Conservation (phyloP, 441 rosid species). For the Rhodomyrtus psidioides region DNA sequence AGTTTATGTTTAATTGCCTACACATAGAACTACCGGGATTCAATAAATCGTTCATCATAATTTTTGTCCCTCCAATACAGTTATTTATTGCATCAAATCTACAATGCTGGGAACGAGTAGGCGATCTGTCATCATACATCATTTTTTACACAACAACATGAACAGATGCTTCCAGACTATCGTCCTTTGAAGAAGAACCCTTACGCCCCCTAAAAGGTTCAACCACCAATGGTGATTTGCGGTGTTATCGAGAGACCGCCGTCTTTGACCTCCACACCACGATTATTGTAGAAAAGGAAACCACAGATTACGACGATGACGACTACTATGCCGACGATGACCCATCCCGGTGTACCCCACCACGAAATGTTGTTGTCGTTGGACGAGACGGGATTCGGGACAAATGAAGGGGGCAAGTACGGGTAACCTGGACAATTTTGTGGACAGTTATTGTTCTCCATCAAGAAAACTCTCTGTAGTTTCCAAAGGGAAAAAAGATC, state of each 20-base stretch:
- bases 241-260: background rate
- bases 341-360: background rate
- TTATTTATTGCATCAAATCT: background rate
- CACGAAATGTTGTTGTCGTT: background rate
- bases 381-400: background rate
- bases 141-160: background rate
- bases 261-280: background rate
- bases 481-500: too few species aligned
- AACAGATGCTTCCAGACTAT: background rate
- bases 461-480: background rate
- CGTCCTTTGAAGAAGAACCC: background rate
- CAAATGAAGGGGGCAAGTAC: background rate
- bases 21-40: background rate
- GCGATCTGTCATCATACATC: background rate
- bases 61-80: background rate
- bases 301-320: background rate
- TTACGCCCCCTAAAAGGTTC: too few species aligned
- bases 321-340: background rate
- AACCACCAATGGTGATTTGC: too few species aligned
- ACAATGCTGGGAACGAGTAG: background rate
- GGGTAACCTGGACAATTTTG: background rate
- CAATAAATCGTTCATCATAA: background rate
- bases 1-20: too few species aligned
- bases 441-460: background rate
- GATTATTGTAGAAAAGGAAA: background rate